Conservation (phyloP, 208 protist species). For the Perkinsela sp. region DNA sequence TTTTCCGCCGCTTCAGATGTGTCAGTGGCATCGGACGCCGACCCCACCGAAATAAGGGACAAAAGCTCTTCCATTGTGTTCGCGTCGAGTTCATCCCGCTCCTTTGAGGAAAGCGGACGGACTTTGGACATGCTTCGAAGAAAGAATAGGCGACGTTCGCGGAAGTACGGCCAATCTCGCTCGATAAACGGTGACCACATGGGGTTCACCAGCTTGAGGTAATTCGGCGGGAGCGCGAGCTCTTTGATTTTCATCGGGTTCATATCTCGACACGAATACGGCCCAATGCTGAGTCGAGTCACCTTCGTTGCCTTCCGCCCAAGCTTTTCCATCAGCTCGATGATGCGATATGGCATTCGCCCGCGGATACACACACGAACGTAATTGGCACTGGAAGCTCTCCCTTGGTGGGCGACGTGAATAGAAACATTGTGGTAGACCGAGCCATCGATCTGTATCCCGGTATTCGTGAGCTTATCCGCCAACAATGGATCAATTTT, state of each 20-base stretch:
- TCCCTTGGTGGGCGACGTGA: slow-evolving; percentile 39
- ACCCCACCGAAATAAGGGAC: slow-evolving; percentile 25
- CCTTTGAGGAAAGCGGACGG: slow-evolving; percentile 32
- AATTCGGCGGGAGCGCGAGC: slow-evolving; percentile 42
- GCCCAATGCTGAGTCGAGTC: slow-evolving; percentile 47
- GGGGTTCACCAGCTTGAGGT: slow-evolving; percentile 17
- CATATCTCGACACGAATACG: slow-evolving; percentile 28
- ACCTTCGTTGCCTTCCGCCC: slow-evolving; percentile 33
- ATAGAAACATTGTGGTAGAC: slow-evolving; percentile 24
- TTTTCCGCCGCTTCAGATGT: slow-evolving; percentile 10
- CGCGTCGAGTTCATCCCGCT: slow-evolving; percentile 49
- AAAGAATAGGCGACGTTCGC: slow-evolving; percentile 26
- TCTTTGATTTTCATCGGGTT: slow-evolving; percentile 45
- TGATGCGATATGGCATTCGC: slow-evolving; percentile 25
- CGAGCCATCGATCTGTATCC: slow-evolving; percentile 37
- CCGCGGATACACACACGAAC: slow-evolving; percentile 7
- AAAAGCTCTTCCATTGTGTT: slow-evolving; percentile 52
- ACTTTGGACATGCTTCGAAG: slow-evolving; percentile 21
- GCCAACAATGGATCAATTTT: slow-evolving; percentile 44
- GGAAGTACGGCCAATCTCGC: slow-evolving; percentile 55
- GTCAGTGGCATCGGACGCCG: slow-evolving; percentile 16
- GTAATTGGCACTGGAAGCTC: slow-evolving; percentile 48
- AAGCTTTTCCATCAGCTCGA: slow-evolving; percentile 45
- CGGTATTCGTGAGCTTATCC: slow-evolving; percentile 43
- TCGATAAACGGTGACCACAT: slow-evolving; percentile 53